A percentile compares a stretch with the other conserved stretches of the same genome.
Evolutionary conservation across 108 stramenopile genomes (phyloP).

Genomic region (Skeletonema grethae): DNA sequence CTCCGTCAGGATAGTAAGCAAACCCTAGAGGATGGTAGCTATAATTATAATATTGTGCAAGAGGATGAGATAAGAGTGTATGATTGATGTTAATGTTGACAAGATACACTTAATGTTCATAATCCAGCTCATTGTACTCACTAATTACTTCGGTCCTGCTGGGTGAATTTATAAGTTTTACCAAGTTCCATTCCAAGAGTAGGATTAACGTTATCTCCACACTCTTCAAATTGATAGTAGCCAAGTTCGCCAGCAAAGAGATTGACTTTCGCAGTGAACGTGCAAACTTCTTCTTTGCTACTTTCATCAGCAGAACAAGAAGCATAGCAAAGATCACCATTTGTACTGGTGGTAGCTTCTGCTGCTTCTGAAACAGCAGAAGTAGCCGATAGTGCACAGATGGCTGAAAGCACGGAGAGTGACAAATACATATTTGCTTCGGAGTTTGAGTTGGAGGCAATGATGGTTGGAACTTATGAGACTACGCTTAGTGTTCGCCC

Average conservation of each 20-base stretch:
- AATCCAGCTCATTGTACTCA: slow-evolving; percentile 3
- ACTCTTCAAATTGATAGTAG: slow-evolving; percentile 82
- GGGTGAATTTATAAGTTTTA: slow-evolving; percentile 77
- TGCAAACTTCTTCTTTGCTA: slow-evolving; percentile 42
- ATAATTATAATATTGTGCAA: slow-evolving; percentile 40
- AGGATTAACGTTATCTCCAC: slow-evolving; percentile 72
- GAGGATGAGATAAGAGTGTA: background rate
- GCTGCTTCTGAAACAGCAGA: background rate
- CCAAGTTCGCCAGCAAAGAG: slow-evolving; percentile 58
- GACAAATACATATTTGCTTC: background rate
- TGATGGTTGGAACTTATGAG: too few species aligned
- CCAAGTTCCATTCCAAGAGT: slow-evolving; percentile 75
- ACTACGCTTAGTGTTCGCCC: too few species aligned
- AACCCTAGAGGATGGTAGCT: slow-evolving; percentile 91
- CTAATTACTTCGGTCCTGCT: slow-evolving; percentile 46
- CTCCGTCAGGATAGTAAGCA: slow-evolving; percentile 89
- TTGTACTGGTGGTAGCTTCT: slow-evolving; percentile 3
- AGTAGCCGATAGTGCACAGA: background rate
- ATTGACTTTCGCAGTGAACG: slow-evolving; percentile 47
- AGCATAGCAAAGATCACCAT: slow-evolving; percentile 16
- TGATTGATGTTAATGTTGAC: background rate
- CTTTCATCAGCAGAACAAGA: slow-evolving; percentile 17
- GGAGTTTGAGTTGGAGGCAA: too few species aligned
- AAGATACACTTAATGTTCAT: background rate
- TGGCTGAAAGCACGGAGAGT: background rate